Evolutionary conservation across 495 filamentous ascomycete genomes (phyloP).

Genomic region (Xylaria palmicola): DNA sequence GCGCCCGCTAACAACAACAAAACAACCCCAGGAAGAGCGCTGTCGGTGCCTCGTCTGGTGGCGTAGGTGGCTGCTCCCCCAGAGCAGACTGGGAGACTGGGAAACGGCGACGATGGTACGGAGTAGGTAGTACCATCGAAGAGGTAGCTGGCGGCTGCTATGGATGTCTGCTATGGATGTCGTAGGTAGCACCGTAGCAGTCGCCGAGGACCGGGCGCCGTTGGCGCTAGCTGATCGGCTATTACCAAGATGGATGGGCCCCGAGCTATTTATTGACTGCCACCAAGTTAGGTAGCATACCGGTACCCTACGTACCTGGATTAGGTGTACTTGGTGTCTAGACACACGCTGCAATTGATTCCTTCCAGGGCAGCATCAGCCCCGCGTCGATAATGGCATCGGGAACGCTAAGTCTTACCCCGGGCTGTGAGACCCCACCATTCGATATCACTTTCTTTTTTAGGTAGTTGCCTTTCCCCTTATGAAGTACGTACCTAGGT

Average conservation of each 20-base stretch:
- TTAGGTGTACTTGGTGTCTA: background rate
- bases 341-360: too few relatives aligned
- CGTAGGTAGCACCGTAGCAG: background rate
- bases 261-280: background rate
- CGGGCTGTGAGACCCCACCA: too few relatives aligned
- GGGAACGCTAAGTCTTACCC: too few relatives aligned
- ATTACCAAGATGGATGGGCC: conserved; percentile 13
- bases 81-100: background rate
- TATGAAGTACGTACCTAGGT: too few relatives aligned
- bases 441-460: too few relatives aligned
- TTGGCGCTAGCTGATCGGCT: conserved; percentile 4
- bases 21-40: background rate
- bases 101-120: background rate
- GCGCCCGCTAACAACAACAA: background rate
- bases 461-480: too few relatives aligned
- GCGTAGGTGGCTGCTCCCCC: background rate
- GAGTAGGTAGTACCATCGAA: background rate
- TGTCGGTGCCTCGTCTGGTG: background rate
- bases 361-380: too few relatives aligned
- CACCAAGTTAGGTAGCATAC: too few relatives aligned
- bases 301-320: too few relatives aligned
- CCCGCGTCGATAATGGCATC: too few relatives aligned
- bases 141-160: too few relatives aligned
- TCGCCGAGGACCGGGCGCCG: conserved; percentile 1
- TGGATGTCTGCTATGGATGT: background rate